Evolutionary conservation across 352 stramenopile genomes (phyloP), one percentile per base, ranked within the genome.

Genomic region (Pythium diclinum): DNA sequence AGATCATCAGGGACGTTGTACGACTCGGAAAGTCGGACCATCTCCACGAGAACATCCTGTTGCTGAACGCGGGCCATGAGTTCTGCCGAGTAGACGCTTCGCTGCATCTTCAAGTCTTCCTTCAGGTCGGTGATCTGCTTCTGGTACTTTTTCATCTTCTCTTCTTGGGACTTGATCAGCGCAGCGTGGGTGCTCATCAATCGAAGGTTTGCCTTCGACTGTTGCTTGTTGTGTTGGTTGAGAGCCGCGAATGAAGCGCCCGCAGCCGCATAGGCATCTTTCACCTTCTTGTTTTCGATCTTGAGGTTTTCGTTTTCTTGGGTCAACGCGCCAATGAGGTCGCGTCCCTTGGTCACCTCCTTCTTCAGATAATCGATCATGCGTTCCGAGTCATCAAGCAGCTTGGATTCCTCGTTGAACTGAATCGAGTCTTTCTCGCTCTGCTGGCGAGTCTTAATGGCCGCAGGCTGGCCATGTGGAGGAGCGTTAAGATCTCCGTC

Each of bases 141-240:
- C 60, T 94, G 85, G 61, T 92, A 92, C 63, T 92, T 92, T 65
- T 92, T 92, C 87, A 95, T 93, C 64, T 95, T 95, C 72, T 95
- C 86, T 54, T 95, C 86, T 59, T 95, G 86, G 4, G 83, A 92
- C 72, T 93, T 93, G 63, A 93, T 93, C 23, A 95, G 63, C 32
- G 84, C 83, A 46, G 82, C 83, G 63, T 95, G 87, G 1, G 87
- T 95, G 55, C 83, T 94, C 77, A 96, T 91, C 65, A 97, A 74
- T 6, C 93, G 85, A n/a, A 91, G 59, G 52, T 97, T 97, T 0
- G 87, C 88, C 65, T 95, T 95, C n/a, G 86, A 97, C 40, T 97
- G 83, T 60, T 97, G 90, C 63, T 97, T 97, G 60, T 96, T 95
- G 72, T 97, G 91, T 75, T 98, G 89, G 60, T 97, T 97, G 2